A percentile compares a stretch with the other conserved stretches of the same genome.
Evolutionary conservation across 257 asterid species (phyloP).

Genomic region (Solanum chmielewskii): DNA sequence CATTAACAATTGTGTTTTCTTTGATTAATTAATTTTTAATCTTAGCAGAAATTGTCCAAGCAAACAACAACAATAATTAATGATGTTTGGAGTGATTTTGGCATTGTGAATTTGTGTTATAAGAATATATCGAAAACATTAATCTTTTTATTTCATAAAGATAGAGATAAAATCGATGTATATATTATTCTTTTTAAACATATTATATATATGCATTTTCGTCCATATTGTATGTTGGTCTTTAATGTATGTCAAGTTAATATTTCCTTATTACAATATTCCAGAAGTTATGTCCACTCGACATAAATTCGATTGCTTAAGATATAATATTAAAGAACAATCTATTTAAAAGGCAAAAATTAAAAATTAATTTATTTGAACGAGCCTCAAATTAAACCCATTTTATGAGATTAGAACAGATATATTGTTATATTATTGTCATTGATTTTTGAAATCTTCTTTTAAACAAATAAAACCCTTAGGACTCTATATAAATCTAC

Average conservation of each 20-base stretch:
- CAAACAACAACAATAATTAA: not conserved
- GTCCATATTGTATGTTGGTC: not conserved
- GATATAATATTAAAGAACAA: too few relatives aligned
- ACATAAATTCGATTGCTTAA: not conserved
- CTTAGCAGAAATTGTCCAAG: not conserved
- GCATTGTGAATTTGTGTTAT: not conserved
- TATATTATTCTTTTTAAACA: too few relatives aligned
- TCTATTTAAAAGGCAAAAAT: too few relatives aligned
- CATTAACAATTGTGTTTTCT: not conserved
- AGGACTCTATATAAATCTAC: not conserved
- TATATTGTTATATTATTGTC: too few relatives aligned
- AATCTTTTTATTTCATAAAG: too few relatives aligned
- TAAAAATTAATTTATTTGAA: too few relatives aligned
- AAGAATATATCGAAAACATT: too few relatives aligned
- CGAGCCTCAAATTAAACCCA: not conserved
- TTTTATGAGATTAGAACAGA: accelerated
- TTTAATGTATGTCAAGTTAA: not conserved
- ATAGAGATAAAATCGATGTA: accelerated
- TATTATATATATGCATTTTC: too few relatives aligned
- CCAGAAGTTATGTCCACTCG: accelerated
- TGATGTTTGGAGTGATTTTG: not conserved
- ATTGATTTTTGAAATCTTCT: not conserved
- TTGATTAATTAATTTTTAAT: not conserved
- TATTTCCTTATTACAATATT: too few relatives aligned
- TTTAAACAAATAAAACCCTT: not conserved